A percentile compares a stretch with the other conserved stretches of the same genome.
phyloP scores from a whole-genome alignment of 306 rosid genomes.

The Argentina anserina region DNA sequence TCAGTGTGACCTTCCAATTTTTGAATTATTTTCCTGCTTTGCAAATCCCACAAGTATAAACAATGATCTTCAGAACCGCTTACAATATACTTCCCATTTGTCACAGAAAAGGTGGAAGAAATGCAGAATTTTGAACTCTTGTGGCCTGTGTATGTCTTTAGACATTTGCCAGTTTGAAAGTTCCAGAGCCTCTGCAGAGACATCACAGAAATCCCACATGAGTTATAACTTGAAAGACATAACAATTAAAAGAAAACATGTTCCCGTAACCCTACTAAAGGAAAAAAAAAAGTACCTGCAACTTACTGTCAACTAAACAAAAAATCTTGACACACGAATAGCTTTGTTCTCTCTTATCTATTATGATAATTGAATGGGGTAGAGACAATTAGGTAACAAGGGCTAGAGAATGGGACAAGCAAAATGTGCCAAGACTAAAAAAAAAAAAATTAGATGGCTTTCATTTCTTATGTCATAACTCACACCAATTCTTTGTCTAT shows the following conservation, averaged over 20 bases:
- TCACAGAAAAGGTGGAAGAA: slow-evolving; percentile 70
- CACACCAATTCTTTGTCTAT: background rate
- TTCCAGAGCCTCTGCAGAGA: slow-evolving; percentile 84
- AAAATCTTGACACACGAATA: background rate
- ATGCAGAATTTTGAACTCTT: slow-evolving; percentile 80
- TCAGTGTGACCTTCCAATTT: slow-evolving; percentile 94
- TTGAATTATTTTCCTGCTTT: slow-evolving; percentile 70
- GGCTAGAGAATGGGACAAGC: background rate
- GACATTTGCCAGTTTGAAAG: slow-evolving; percentile 82
- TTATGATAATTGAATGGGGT: background rate
- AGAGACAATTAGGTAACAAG: background rate
- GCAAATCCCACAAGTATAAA: slow-evolving; percentile 87
- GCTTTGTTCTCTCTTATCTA: background rate
- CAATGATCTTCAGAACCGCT: slow-evolving; percentile 89
- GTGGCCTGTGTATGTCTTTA: slow-evolving; percentile 84
- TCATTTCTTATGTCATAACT: background rate
- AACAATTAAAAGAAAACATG: slow-evolving; percentile 7
- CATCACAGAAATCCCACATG: slow-evolving; percentile 8
- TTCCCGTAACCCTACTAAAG: background rate
- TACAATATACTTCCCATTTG: slow-evolving; percentile 84
- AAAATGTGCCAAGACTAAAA: background rate
- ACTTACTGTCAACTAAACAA: background rate
- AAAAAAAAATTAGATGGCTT: background rate
- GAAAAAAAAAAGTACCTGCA: no score
- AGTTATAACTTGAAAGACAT: slow-evolving; percentile 1